Base-by-base conservation (phyloP, 2,329 filamentous ascomycete species). In the Thielaviopsis populi region DNA sequence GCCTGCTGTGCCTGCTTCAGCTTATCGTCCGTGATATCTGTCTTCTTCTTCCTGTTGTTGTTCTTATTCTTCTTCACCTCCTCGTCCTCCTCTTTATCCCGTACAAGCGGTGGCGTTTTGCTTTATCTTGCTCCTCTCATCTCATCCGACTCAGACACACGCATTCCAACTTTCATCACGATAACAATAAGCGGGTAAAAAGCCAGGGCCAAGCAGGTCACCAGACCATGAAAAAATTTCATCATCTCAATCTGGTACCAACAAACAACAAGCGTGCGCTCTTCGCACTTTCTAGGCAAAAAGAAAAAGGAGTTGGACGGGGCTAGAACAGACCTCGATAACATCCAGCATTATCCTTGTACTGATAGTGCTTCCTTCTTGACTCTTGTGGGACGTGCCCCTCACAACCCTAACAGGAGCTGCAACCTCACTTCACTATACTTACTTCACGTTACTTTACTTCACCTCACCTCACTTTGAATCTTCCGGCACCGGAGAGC, bases 141-240 rank as follows among this genome's bases (percentile, higher is more conserved):
- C 46, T 27, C 46, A 4, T 13, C 27, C 48, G 59, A 17, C 22
- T 48, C 15, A 46, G n/a, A 61, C 59, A 61, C 33, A 33, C 22
- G 19, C 10, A 19, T 33, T 40, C n/a, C 33, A 37, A 33, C 40
- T 4, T 33, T 48, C 40, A 22, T 42, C 42, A 50, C 42, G 41
- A 61, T 27, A 48, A 13, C 5, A 37, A 61, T n/a, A 33, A 46
- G 27, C 4, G 41, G 41, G 30, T 27, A n/a, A 17, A 10, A 30
- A 43, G 24, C 24, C 22, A 61, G 22, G 58, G 10, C 22, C 40
- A 50, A 61, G 41, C 15, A 61, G 42, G 59, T 61, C 59, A 61
- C 40, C 59, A 46, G 59, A 61, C 59, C 59, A 61, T 27, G 41
- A 61, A 61, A 48, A 61, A 37, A 48, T 46, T 61, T 61, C 41